A percentile compares a stretch with the other conserved stretches of the same genome.
phyloP scores from a whole-genome alignment of 2,329 filamentous ascomycete species.

The Cephalotrichum gorgonifer region DNA sequence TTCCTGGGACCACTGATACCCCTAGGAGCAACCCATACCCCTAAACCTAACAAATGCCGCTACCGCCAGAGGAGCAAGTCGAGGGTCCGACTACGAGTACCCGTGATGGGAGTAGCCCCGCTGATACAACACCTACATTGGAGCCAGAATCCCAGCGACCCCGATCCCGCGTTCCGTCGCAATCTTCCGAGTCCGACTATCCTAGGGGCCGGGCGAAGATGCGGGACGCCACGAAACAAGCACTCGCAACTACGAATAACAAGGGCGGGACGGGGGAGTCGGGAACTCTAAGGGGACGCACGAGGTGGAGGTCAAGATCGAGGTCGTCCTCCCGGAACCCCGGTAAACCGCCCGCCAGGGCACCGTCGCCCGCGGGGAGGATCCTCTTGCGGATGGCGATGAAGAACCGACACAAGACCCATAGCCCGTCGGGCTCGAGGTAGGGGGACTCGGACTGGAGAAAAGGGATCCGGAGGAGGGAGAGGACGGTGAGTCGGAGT shows the following conservation, averaged over 20 bases:
- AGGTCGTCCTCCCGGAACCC: not conserved
- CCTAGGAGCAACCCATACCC: no score
- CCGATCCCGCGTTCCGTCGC: not conserved
- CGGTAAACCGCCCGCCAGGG: not conserved
- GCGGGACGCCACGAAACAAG: not conserved
- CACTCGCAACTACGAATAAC: not conserved
- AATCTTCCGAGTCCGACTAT: not conserved
- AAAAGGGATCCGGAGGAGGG: slow-evolving; percentile 3
- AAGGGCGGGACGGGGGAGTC: slow-evolving; percentile 2
- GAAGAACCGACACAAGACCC: not conserved
- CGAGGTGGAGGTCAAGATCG: slow-evolving; percentile 4
- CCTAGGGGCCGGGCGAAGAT: not conserved
- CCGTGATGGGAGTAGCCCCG: not conserved
- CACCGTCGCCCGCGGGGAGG: not conserved
- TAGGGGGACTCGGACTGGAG: not conserved
- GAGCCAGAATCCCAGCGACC: not conserved
- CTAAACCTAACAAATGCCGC: no score
- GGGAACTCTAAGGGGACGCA: slow-evolving; percentile 1
- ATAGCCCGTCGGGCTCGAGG: slow-evolving; percentile 2
- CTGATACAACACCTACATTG: no score
- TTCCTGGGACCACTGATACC: no score
- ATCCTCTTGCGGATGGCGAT: not conserved
- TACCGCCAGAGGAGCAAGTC: no score
- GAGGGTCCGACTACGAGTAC: not conserved
- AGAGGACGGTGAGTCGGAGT: not conserved